Evolutionary conservation across 805 yeast genomes (phyloP), one percentile per base, ranked within the genome.

Genomic region (Teunomyces funiuensis): DNA sequence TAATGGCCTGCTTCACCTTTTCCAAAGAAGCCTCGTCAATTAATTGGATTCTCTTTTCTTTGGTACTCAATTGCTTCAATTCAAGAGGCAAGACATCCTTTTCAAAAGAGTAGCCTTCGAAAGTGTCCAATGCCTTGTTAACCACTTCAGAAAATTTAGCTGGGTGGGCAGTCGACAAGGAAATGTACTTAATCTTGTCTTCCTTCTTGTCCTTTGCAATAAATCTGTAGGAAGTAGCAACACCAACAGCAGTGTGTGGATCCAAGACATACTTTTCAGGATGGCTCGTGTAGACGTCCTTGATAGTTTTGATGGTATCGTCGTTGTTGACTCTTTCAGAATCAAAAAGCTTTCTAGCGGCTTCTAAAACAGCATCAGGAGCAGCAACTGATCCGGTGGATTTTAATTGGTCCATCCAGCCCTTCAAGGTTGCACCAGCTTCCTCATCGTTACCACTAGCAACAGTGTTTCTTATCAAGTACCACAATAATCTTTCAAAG

Each of bases 61-160:
- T 73, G 6, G 74, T 58, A 37, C 85, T 69, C 61, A 93, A 77
- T 36, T 77, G 77, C 65, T 77, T 84, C 66, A 93, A 78, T 66
- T 88, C 97, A 20, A 74, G 87, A 28, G 99, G 98, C 42, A 93
- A 76, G 15, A 93, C 97, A 52, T 88, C 88, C 37, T 74, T 74
- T 56, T 88, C 96, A 58, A 93, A 93, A 3, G 89, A 80, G 69
- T 93, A 93, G 15, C 80, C 89, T 9, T 74, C 78, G 46, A 80
- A 74, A 1, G 74, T 74, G 34, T 66, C 60, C 50, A 93, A 74
- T 2, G 98, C 88, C 53, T 77, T 69, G 63, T 90, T 84, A 18
- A 93, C 99, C 38, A 96, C 99, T 49, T 88, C 97, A 18, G 96
- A 87, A 58, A 93, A 93, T 69, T 93, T 93, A 46, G 99, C 99